These are phyloP conservation scores for Begonia masoniana DNA, from an alignment of 306 rosid genomes.

Conservation along the genomic window DNA sequence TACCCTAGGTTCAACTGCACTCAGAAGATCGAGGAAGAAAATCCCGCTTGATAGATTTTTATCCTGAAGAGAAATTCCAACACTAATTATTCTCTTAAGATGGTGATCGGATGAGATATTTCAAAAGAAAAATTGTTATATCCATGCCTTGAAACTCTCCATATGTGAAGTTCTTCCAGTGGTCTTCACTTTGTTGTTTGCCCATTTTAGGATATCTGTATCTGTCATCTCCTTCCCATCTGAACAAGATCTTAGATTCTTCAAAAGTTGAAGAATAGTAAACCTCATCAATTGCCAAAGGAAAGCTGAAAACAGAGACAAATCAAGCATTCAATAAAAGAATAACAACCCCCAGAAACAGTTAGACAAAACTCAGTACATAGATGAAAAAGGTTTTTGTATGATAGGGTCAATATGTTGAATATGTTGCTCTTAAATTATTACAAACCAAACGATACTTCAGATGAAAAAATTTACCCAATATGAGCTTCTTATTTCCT, in stretches of 20 bases:
- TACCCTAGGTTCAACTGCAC: slow-evolving; percentile 77
- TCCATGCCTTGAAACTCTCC: slow-evolving; percentile 67
- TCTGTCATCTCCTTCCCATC: slow-evolving; percentile 84
- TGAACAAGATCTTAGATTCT: slow-evolving; percentile 86
- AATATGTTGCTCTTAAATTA: too few species aligned
- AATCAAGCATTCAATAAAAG: too few species aligned
- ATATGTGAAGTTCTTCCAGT: slow-evolving; percentile 66
- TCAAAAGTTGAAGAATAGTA: slow-evolving; percentile 81
- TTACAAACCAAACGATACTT: neutral
- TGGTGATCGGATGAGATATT: neutral
- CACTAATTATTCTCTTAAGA: neutral
- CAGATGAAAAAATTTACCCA: slow-evolving; percentile 36
- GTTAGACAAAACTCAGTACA: too few species aligned
- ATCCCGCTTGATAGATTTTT: slow-evolving; percentile 74
- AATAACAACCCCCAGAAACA: too few species aligned
- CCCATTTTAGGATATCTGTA: slow-evolving; percentile 91
- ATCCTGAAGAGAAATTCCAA: slow-evolving; percentile 38
- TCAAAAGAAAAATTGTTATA: neutral
- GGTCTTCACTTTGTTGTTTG: slow-evolving; percentile 64
- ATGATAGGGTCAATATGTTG: too few species aligned
- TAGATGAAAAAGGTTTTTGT: too few species aligned
- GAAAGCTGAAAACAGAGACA: slow-evolving; percentile 37
- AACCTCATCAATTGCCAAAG: slow-evolving; percentile 96
- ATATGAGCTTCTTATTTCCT: slow-evolving; percentile 80
- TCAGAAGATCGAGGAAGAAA: slow-evolving; percentile 91